phyloP scores from a whole-genome alignment of 2,329 filamentous ascomycete species.

The Sclerotinia sclerotiorum region DNA sequence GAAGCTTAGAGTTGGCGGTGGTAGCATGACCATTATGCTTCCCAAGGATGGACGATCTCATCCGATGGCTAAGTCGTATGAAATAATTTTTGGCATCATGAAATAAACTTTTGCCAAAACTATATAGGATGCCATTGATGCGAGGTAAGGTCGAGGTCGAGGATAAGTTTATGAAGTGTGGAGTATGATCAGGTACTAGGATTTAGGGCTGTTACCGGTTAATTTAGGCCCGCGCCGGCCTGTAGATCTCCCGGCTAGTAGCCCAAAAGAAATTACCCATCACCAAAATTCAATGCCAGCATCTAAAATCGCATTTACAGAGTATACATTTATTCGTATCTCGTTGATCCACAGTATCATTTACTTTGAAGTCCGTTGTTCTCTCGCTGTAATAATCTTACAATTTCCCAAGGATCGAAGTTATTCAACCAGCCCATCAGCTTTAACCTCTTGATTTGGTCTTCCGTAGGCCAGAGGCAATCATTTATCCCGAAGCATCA shows the following conservation, averaged over 20 bases:
- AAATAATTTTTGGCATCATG: constrained; percentile 19
- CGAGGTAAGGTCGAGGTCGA: neutral
- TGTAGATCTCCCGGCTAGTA: constrained; percentile 8
- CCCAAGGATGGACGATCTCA: constrained; percentile 28
- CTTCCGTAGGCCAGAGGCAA: no score
- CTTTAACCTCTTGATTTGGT: no score
- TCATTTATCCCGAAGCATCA: no score
- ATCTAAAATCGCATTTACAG: neutral
- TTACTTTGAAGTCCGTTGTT: no score
- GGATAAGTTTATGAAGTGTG: neutral
- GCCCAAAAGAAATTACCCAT: neutral
- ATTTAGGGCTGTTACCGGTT: neutral
- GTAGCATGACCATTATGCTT: constrained; percentile 47
- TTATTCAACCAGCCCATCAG: no score
- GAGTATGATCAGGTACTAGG: neutral
- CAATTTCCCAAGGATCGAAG: no score
- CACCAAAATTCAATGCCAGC: neutral
- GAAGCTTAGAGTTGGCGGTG: constrained; percentile 62
- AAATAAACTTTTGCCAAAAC: neutral
- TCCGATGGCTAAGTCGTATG: constrained; percentile 23
- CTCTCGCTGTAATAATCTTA: no score
- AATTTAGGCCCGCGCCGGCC: neutral
- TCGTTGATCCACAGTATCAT: no score
- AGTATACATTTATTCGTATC: no score
- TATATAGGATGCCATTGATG: neutral